Conservation (phyloP, 2,329 filamentous ascomycete species). For the Fusarium nelsonii region DNA sequence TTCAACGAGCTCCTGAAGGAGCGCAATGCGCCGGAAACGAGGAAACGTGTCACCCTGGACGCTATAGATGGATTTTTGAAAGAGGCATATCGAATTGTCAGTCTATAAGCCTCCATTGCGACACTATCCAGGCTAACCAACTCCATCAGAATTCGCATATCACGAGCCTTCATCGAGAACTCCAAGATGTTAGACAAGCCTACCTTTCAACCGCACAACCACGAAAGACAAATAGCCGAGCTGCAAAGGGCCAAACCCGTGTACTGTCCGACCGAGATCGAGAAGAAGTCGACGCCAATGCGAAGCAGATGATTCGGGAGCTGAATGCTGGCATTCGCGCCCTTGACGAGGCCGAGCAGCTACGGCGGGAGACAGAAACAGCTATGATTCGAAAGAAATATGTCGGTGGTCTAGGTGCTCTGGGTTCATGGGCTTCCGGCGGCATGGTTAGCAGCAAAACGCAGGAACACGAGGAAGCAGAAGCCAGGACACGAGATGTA, state of each 20-base stretch:
- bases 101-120: slow-evolving; percentile 48
- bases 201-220: slow-evolving; percentile 87
- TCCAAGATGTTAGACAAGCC: slow-evolving; percentile 85
- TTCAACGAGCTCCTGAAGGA: slow-evolving; percentile 77
- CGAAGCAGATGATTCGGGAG: slow-evolving; percentile 86
- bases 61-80: slow-evolving; percentile 88
- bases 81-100: slow-evolving; percentile 92
- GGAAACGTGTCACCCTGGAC: slow-evolving; percentile 58
- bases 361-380: slow-evolving; percentile 81
- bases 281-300: slow-evolving; percentile 87
- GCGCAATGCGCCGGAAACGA: slow-evolving; percentile 64
- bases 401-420: slow-evolving; percentile 71
- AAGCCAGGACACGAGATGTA: slow-evolving; percentile 75
- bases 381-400: slow-evolving; percentile 79
- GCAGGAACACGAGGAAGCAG: slow-evolving; percentile 77
- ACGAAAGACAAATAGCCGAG: slow-evolving; percentile 65
- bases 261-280: slow-evolving; percentile 84
- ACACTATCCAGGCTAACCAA: slow-evolving; percentile 33
- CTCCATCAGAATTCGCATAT: slow-evolving; percentile 82
- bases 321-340: slow-evolving; percentile 84
- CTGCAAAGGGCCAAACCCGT: slow-evolving; percentile 60
- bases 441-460: slow-evolving; percentile 62
- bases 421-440: slow-evolving; percentile 76
- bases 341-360: slow-evolving; percentile 83
- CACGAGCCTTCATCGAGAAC: slow-evolving; percentile 80